These are phyloP conservation scores for Phaseolus coccineus DNA, from an alignment of 331 rosid species.

Conservation along the genomic window DNA sequence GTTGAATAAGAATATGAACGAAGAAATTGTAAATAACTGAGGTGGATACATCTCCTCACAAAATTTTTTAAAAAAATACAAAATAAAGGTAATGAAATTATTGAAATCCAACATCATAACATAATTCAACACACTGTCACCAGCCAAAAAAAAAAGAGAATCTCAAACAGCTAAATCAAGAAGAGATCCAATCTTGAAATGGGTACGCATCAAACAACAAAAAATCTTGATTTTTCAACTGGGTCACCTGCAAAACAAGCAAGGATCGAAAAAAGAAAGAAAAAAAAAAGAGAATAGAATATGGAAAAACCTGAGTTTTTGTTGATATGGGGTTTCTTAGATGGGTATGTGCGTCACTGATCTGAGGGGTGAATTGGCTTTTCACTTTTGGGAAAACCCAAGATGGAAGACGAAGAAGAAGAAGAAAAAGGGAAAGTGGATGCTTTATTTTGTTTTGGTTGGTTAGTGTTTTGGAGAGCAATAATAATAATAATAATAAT, in stretches of 20 bases:
- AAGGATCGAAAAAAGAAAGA: not conserved
- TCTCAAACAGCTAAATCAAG: conserved; percentile 17
- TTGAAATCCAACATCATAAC: conserved; percentile 40
- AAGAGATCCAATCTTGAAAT: conserved; percentile 45
- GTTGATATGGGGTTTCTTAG: conserved; percentile 33
- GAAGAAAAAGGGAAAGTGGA: conserved; percentile 45
- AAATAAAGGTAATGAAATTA: conserved; percentile 16
- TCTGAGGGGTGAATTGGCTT: conserved; percentile 49
- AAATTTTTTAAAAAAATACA: not conserved
- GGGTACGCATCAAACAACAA: conserved; percentile 50
- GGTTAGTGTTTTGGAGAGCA: conserved; percentile 24
- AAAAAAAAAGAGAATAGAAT: not conserved
- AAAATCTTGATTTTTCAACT: conserved; percentile 42
- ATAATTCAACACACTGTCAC: conserved; percentile 37
- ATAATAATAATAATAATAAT: conserved; percentile 9
- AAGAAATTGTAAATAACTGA: conserved; percentile 32
- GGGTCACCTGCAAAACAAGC: conserved; percentile 48
- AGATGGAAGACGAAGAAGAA: conserved; percentile 39
- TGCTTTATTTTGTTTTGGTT: conserved; percentile 15
- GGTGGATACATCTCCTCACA: conserved; percentile 20
- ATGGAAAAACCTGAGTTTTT: conserved; percentile 34
- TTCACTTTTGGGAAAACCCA: conserved; percentile 48
- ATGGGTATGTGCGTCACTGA: conserved; percentile 54
- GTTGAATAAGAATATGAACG: conserved; percentile 24
- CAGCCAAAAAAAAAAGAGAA: conserved; percentile 5